Evolutionary conservation across 192 early-diverging fungal species (phyloP), one percentile per base, ranked within the genome.

Genomic region (Bifiguratus adelaidae): DNA sequence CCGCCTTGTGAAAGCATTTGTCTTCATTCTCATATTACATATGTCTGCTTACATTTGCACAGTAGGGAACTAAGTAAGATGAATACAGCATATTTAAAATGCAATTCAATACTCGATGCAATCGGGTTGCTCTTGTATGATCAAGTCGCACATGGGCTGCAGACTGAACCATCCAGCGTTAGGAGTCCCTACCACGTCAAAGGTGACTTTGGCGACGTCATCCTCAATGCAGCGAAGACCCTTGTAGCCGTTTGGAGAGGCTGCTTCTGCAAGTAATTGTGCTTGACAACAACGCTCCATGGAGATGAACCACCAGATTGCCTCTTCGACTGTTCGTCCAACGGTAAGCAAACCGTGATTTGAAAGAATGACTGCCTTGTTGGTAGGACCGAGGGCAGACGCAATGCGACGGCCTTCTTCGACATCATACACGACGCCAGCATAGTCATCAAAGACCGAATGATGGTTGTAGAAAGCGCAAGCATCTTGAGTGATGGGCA

Each of bases 291-390:
- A 77, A 35, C 65, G 28, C 21, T 80, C 78, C 40, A 76, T 53
- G 0, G 74, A 60, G 38, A 77, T 71, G 25, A 77, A 77, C 59
- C 60, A 69, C 52, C 72, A 77, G 21, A 71, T 61, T 2, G 75
- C 75, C 46, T 62, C 71, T 41, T 77, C 78, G 0, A 80, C 64
- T 0, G 67, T 54, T 0, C 30, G 30, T 6, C 75, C 74, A 0
- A 74, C 67, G 2, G 78, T 80, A 29, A 80, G 35, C 30, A 80
- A 50, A 7, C 78, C 78, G 38, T 80, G 78, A 61, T 77, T 80
- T 43, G 67, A 70, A 37, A 80, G 40, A 29, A 80, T 73, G 15
- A 75, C 36, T 4, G 72, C 71, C 55, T 77, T 77, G 50, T 65
- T 56, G 2, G 25, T 44, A 19, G 44, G 45, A 15, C 68, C 75